Base-by-base conservation (phyloP, 371 early-diverging fungal genomes). In the Racocetra persica region DNA sequence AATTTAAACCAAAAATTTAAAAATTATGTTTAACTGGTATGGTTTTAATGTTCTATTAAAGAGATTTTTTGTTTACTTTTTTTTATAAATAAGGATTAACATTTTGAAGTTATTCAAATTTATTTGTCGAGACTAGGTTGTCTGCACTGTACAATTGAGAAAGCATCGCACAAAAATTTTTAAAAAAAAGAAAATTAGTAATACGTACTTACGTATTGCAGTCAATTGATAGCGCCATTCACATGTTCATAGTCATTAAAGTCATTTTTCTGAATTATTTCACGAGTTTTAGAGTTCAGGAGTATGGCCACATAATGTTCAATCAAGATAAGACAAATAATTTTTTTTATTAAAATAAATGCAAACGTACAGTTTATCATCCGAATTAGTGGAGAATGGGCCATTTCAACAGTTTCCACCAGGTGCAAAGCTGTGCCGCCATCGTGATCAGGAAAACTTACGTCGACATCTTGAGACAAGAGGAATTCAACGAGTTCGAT, bases 381-480 rank as follows among this genome's bases (percentile, higher is more conserved):
- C 93, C 28, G 84, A 81, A 80, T 96, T 95, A 41, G 80, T 76
- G 71, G 83, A 85, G 5, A 84, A 84, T 11, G 93, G 87, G 94
- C 96, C 77, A 92, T 91, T n/a, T 89, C 92, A 4, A 88, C 88
- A 57, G 92, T 90, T 80, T 96, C 96, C 74, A 91, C 91, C n/a
- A 93, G 91, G 82, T 93, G 95, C 51, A 97, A 86, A 14, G 96
- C 95, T 24, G 97, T 95, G 81, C 96, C 96, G 74, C 94, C 92
- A 49, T 97, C 97, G 28, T 86, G 81, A 82, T 96, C 97, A 65
- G 86, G 85, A 36, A 95, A 85, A 82, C 94, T 89, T 51, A 94
- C 87, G 74, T 94, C 83, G 59, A 91, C 94, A 24, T 88, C 87
- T 41, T 87, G 84, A 22, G 83, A 81, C 28, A 92, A 75, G 16